Percentiles rank a stretch among this genome's conserved stretches.
phyloP scores from a whole-genome alignment of 1,284 basidiomycete genomes.

The Ustanciosporium gigantosporum region DNA sequence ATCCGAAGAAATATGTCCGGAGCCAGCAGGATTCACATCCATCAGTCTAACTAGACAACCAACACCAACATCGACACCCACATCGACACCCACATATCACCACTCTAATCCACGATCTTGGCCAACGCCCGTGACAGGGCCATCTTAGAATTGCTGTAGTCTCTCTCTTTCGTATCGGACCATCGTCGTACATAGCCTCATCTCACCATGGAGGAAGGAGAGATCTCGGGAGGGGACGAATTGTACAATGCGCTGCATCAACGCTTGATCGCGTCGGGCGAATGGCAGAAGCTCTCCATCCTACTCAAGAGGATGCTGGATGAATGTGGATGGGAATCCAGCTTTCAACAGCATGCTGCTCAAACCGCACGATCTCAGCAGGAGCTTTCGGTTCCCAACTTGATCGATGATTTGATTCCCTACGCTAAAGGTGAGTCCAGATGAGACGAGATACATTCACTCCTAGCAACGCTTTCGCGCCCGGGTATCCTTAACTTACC shows the following conservation, averaged over 20 bases:
- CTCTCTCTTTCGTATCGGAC: too few species aligned
- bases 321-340: constrained; percentile 30
- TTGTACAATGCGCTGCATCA: constrained; percentile 43
- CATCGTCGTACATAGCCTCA: too few species aligned
- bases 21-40: background rate
- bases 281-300: constrained; percentile 32
- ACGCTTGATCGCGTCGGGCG: constrained; percentile 36
- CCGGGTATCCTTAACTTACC: too few species aligned
- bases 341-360: constrained; percentile 12
- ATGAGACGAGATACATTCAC: too few species aligned
- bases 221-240: constrained; percentile 15
- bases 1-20: background rate
- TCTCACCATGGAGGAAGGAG: constrained; percentile 39
- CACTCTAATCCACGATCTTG: too few species aligned
- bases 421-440: constrained; percentile 38
- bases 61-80: too few species aligned
- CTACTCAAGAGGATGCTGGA: constrained; percentile 36
- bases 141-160: too few species aligned
- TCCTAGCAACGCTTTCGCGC: too few species aligned
- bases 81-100: too few species aligned
- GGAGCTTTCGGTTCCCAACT: constrained; percentile 8
- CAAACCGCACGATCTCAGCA: constrained; percentile 9
- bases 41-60: too few species aligned
- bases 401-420: constrained; percentile 25
- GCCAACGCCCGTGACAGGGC: too few species aligned